Conservation (phyloP, 2,329 filamentous ascomycete species). For the Sporothrix variecibatus region DNA sequence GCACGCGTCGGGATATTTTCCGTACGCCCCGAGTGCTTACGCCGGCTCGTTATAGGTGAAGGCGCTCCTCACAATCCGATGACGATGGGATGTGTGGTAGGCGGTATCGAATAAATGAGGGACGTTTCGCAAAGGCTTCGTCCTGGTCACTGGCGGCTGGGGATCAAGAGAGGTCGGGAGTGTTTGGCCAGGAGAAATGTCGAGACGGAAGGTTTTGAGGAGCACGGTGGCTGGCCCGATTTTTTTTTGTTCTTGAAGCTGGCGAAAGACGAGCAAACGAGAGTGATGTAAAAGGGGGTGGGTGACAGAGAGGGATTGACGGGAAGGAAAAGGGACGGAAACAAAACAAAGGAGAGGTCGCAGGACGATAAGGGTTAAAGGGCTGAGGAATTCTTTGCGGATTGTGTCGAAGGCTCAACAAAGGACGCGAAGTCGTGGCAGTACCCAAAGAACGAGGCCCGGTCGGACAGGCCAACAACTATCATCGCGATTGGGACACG, state of each 20-base stretch:
- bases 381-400: background rate
- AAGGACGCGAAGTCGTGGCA: constrained; percentile 2
- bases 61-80: background rate
- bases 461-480: constrained; percentile 15
- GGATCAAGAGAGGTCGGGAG: background rate
- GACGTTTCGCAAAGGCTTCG: background rate
- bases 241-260: background rate
- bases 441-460: constrained; percentile 7
- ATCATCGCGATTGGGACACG: constrained; percentile 24
- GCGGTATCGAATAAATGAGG: background rate
- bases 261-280: background rate
- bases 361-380: background rate
- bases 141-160: background rate
- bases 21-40: background rate
- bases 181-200: background rate
- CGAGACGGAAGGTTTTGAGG: background rate
- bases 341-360: constrained; percentile 9
- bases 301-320: background rate
- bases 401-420: background rate
- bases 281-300: background rate
- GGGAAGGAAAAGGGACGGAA: background rate
- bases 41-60: background rate
- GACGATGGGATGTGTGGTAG: background rate
- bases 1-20: background rate
- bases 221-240: background rate